Conservation (phyloP, 352 stramenopile species). For the Pelagophyceae sp. region DNA sequence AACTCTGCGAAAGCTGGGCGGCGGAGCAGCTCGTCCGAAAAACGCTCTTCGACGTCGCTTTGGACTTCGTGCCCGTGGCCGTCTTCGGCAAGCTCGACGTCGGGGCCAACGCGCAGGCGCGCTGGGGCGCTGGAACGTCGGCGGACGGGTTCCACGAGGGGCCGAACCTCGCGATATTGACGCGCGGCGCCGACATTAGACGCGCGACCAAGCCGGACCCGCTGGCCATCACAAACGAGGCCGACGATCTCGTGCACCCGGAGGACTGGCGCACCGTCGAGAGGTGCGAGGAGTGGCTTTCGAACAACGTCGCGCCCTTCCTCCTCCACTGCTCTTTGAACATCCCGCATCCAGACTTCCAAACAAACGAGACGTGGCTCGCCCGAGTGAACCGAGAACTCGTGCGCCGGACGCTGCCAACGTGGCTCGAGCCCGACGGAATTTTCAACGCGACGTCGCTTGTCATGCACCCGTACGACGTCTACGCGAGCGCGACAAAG, state of each 20-base stretch:
- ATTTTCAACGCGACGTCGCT: neutral
- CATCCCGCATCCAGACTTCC: neutral
- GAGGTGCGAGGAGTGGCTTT: neutral
- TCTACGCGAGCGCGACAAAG: neutral
- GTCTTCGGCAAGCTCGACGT: constrained; percentile 1
- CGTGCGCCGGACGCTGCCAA: too few species aligned
- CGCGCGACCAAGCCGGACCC: neutral
- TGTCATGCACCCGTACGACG: neutral
- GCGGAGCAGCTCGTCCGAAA: neutral
- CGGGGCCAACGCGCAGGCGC: neutral
- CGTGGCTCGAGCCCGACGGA: neutral
- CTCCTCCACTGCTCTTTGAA: neutral
- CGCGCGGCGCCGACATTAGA: neutral
- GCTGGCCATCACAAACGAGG: neutral
- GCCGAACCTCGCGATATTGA: neutral
- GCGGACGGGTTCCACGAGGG: neutral
- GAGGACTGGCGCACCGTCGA: constrained; percentile 1
- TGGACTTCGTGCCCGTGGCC: neutral
- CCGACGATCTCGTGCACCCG: neutral
- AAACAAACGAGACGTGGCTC: constrained; percentile 2
- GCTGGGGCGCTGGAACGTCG: neutral
- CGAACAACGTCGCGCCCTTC: neutral
- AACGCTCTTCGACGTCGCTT: neutral
- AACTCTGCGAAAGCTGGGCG: neutral
- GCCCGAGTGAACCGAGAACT: neutral